Base-by-base conservation (phyloP, 192 early-diverging fungal species). In the Umbelopsis isabellina region DNA sequence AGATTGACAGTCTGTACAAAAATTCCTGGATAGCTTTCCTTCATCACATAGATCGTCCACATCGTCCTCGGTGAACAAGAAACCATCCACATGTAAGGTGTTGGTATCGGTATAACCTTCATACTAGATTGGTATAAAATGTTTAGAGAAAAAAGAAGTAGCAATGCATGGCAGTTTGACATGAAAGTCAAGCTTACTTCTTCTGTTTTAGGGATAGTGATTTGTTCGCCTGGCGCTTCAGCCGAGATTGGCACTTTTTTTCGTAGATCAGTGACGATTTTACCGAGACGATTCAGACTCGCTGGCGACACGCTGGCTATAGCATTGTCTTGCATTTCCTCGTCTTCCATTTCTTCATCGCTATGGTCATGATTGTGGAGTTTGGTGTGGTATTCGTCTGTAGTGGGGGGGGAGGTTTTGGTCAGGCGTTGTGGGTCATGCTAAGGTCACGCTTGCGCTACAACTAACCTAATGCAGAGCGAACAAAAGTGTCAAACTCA, bases 41-140 rank as follows among this genome's bases (percentile, higher is more conserved):
- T 78, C 35, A 23, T 88, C 86, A 22, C 84, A 84, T 13, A 88
- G 65, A n/a, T 86, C 83, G 49, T 88, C 87, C 5, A 88, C 79
- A 72, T 84, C 82, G 3, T 86, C 86, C 66, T 88, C 87, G 22
- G 73, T 79, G 67, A 80, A 88, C 18, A 88, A 67, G 66, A 88
- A 88, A 5, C 77, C 74, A 46, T 88, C 87, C 0, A 88, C 87
- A 74, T 88, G 86, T 13, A 87, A 75, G 0, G 86, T 86, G 30
- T 85, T 87, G 48, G 83, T 68, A 46, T 77, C 72, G 48, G 72
- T 84, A 46, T 78, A 85, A 21, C 77, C 86, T 35, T 73, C 68
- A 55, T 86, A 85, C 83, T 88, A 74, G 21, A 5, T 16, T 11
- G 3, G 22, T 52, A 8, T 8, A 1, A 25, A 1, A 52, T 4